These are phyloP conservation scores for Cephaloascus fragrans DNA, from an alignment of 805 yeast species.

Conservation along the genomic window DNA sequence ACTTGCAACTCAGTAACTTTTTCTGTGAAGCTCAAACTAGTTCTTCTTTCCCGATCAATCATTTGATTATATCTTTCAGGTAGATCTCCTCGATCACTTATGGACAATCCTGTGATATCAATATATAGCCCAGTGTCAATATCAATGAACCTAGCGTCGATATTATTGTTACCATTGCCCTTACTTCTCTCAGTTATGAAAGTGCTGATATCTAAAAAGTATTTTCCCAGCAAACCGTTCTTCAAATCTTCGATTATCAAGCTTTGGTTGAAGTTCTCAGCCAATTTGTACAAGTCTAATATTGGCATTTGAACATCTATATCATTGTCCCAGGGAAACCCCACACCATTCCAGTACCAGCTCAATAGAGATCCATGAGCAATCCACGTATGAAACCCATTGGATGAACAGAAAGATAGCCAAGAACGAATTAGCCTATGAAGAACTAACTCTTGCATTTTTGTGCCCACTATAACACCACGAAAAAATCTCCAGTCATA, in stretches of 20 bases:
- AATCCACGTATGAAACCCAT: slow-evolving; percentile 45
- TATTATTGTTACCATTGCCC: slow-evolving; percentile 39
- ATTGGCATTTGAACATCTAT: slow-evolving; percentile 54
- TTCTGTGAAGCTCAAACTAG: not conserved
- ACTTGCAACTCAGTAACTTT: slow-evolving; percentile 7
- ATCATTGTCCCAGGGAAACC: slow-evolving; percentile 55
- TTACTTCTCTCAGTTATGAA: slow-evolving; percentile 19
- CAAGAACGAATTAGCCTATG: slow-evolving; percentile 32
- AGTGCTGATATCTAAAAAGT: no score
- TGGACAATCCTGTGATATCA: slow-evolving; percentile 32
- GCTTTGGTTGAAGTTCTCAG: no score
- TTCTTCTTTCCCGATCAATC: not conserved
- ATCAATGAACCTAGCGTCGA: slow-evolving; percentile 48
- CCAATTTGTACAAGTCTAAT: slow-evolving; percentile 29
- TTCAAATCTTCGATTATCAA: no score
- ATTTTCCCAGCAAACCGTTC: no score
- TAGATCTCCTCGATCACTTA: slow-evolving; percentile 7
- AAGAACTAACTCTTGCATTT: slow-evolving; percentile 22
- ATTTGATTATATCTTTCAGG: slow-evolving; percentile 2
- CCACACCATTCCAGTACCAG: slow-evolving; percentile 51
- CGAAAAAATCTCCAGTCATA: slow-evolving; percentile 29
- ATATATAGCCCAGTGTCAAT: slow-evolving; percentile 36
- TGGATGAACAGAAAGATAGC: slow-evolving; percentile 29
- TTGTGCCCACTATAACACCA: slow-evolving; percentile 11
- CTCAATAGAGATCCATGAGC: slow-evolving; percentile 57